Evolutionary conservation across 2,329 filamentous ascomycete genomes (phyloP).

Genomic region (Emmonsiellopsis sp.): DNA sequence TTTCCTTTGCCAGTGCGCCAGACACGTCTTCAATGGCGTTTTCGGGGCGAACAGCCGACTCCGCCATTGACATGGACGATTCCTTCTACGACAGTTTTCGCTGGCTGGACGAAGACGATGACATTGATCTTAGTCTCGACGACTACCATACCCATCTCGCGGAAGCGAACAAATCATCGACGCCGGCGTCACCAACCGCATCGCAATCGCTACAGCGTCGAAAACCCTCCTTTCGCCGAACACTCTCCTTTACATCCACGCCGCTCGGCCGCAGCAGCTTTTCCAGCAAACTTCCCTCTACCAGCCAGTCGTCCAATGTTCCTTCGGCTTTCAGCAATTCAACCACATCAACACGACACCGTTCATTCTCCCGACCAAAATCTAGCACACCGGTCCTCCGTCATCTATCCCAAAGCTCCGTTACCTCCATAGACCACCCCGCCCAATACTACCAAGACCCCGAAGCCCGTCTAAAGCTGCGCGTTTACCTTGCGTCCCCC

Average conservation of each 20-base stretch:
- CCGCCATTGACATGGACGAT: slow-evolving; percentile 36
- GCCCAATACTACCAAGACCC: slow-evolving; percentile 85
- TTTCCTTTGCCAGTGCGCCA: not conserved
- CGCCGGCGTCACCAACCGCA: slow-evolving; percentile 15
- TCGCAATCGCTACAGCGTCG: slow-evolving; percentile 5
- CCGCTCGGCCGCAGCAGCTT: slow-evolving; percentile 40
- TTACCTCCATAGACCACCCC: slow-evolving; percentile 54
- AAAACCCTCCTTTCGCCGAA: slow-evolving; percentile 3
- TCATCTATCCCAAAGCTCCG: slow-evolving; percentile 43
- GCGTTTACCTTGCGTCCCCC: slow-evolving; percentile 76
- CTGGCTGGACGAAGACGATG: slow-evolving; percentile 64
- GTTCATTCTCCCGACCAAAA: slow-evolving; percentile 31
- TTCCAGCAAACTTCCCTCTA: slow-evolving; percentile 25
- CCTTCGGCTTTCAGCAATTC: slow-evolving; percentile 17
- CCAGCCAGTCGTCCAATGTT: slow-evolving; percentile 36
- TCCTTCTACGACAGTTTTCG: slow-evolving; percentile 59
- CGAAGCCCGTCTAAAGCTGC: slow-evolving; percentile 74
- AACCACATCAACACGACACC: slow-evolving; percentile 17
- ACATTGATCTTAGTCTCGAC: slow-evolving; percentile 61
- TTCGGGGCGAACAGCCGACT: slow-evolving; percentile 21
- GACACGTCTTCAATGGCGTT: slow-evolving; percentile 16
- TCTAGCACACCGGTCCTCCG: slow-evolving; percentile 41
- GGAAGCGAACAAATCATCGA: slow-evolving; percentile 40
- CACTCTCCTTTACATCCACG: slow-evolving; percentile 61
- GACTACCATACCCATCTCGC: slow-evolving; percentile 58